Conservation (phyloP, 2,329 filamentous ascomycete species). For the Mycocentrospora acerina region DNA sequence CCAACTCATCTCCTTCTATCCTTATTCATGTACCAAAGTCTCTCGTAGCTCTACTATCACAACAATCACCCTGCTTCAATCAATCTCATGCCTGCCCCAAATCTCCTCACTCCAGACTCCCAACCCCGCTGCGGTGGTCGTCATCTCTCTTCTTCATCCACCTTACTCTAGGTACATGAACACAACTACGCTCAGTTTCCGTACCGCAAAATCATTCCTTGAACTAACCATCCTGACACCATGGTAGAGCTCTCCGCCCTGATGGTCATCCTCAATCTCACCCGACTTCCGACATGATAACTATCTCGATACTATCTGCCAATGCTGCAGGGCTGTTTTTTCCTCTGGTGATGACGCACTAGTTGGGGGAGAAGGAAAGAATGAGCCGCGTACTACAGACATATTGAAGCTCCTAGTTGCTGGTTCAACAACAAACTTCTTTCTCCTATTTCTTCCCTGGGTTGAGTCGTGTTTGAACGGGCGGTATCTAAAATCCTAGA, state of each 20-base stretch:
- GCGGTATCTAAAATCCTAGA: background rate
- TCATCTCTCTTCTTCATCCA: too few relatives aligned
- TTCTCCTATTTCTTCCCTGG: background rate
- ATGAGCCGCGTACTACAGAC: too few relatives aligned
- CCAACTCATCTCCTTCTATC: too few relatives aligned
- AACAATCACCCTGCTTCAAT: too few relatives aligned
- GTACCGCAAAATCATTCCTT: too few relatives aligned
- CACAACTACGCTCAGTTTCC: too few relatives aligned
- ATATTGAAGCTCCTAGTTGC: too few relatives aligned
- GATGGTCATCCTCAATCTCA: background rate
- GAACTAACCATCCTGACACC: constrained; percentile 1
- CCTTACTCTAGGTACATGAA: too few relatives aligned
- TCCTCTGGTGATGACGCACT: constrained; percentile 13
- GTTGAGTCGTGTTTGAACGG: background rate
- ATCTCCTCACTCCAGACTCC: constrained; percentile 4
- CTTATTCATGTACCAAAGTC: too few relatives aligned
- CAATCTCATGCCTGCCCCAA: constrained; percentile 21
- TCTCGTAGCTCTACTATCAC: too few relatives aligned
- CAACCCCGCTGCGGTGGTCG: constrained; percentile 21
- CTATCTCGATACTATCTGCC: background rate
- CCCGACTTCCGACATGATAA: background rate
- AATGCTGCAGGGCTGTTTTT: background rate
- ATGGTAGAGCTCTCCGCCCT: constrained; percentile 3
- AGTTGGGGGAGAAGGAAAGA: constrained; percentile 12
- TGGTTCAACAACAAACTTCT: too few relatives aligned